These are phyloP conservation scores for Gnomoniopsis smithogilvyi DNA, from an alignment of 2,329 filamentous ascomycete genomes.

Conservation along the genomic window DNA sequence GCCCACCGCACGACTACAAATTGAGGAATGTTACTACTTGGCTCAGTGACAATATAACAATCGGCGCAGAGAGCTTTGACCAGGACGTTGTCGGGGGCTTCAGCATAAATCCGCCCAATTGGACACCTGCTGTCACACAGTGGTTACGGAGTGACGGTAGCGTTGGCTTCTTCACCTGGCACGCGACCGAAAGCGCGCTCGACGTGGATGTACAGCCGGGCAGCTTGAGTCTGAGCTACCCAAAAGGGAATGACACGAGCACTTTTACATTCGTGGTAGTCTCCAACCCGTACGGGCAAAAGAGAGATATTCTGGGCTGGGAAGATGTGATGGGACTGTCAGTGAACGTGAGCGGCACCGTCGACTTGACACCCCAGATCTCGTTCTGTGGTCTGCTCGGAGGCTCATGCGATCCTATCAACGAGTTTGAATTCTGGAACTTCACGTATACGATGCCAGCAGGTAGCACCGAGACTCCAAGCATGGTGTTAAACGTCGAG, in stretches of 20 bases:
- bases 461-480: constrained; percentile 23
- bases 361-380: constrained; percentile 36
- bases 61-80: constrained; percentile 57
- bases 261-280: constrained; percentile 50
- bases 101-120: constrained; percentile 46
- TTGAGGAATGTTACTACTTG: constrained; percentile 58
- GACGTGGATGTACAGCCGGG: constrained; percentile 38
- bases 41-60: constrained; percentile 53
- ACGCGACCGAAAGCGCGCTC: constrained; percentile 37
- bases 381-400: constrained; percentile 40
- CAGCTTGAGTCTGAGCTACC: constrained; percentile 50
- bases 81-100: constrained; percentile 55
- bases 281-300: constrained; percentile 35
- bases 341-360: constrained; percentile 43
- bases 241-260: constrained; percentile 44
- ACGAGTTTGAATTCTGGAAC: constrained; percentile 46
- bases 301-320: constrained; percentile 42
- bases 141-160: constrained; percentile 37
- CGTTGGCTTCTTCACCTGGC: constrained; percentile 20
- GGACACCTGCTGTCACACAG: constrained; percentile 59
- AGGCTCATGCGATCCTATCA: constrained; percentile 26
- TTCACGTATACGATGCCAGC: constrained; percentile 39
- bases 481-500: constrained; percentile 17
- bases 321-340: constrained; percentile 45
- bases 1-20: constrained; percentile 54